Base-by-base conservation (phyloP, 495 filamentous ascomycete genomes). In the Aspergillus steynii region DNA sequence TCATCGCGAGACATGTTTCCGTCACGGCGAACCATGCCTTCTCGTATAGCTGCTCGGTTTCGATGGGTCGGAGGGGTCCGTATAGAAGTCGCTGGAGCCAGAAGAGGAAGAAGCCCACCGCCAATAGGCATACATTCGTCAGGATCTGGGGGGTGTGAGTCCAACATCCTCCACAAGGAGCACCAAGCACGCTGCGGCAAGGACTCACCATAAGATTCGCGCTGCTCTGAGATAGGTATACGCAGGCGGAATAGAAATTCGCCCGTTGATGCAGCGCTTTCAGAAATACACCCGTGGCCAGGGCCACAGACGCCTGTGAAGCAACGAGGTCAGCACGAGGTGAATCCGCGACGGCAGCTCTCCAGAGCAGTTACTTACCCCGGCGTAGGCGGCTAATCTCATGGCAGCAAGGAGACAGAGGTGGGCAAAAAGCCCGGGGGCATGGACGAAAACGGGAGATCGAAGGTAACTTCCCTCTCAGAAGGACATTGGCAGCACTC, bases 21-120 rank as follows among this genome's bases (percentile, higher is more conserved):
- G 93, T 96, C 47, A 99, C 87, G 53, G 94, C 93, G 70, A 96
- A 97, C 95, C 95, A 99, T 47, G 88, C 92, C 72, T 93, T 95
- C 72, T 99, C 95, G 74, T 96, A 97, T 6, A 99, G 84, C 71
- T 97, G 94, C 74, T 99, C 95, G 58, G 92, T 90, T 75, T 99
- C 95, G 78, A 96, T 90, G 5, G 91, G 89, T 62, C 95, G 92
- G 53, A 99, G 85, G 20, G 86, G 90, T 59, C 95, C 95, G 71
- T 94, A 99, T 68, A 96, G 90, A 49, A 97, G 81, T 62, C 90
- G 86, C 73, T 97, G 93, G 48, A 98, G 83, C 65, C 88, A 91
- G 72, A 92, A 93, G 67, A 96, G 86, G 60, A 93, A 80, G 58
- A 85, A 85, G 25, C 86, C 85, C 56, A 89, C 88, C 55, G 88